A percentile compares a stretch with the other conserved stretches of the same genome.
phyloP scores from a whole-genome alignment of 2,329 filamentous ascomycete genomes.

The Eurotiales sp. region DNA sequence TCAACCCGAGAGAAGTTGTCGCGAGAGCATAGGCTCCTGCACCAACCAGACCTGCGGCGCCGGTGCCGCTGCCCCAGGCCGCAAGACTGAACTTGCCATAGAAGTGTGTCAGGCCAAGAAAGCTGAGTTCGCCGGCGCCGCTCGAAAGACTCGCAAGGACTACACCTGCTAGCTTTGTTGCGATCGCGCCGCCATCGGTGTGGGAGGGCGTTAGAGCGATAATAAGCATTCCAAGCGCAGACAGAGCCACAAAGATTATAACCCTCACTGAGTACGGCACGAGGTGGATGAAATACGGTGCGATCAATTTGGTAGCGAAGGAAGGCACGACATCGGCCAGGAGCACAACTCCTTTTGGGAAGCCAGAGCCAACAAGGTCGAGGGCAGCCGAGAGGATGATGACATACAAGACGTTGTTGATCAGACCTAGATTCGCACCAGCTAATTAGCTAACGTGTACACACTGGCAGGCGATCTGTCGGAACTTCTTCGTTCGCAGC shows the following conservation, averaged over 20 bases:
- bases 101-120: conserved; percentile 86
- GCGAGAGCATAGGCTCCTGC: conserved; percentile 83
- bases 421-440: conserved; percentile 58
- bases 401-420: conserved; percentile 98
- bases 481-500: too few species aligned
- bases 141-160: conserved; percentile 79
- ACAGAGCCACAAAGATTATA: conserved; percentile 68
- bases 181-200: conserved; percentile 57
- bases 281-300: conserved; percentile 88
- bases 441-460: background rate
- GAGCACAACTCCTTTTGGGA: conserved; percentile 89
- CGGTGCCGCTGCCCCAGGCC: conserved; percentile 89
- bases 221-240: conserved; percentile 81
- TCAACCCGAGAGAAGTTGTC: conserved; percentile 74
- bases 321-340: conserved; percentile 89
- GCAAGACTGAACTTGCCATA: conserved; percentile 85
- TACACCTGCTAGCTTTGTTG: conserved; percentile 75
- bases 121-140: conserved; percentile 85
- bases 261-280: conserved; percentile 77
- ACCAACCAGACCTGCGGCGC: conserved; percentile 80
- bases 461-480: too few species aligned
- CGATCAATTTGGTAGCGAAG: conserved; percentile 80
- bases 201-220: conserved; percentile 71
- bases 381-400: conserved; percentile 93
- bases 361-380: conserved; percentile 79